phyloP scores from a whole-genome alignment of 2,329 filamentous ascomycete species.

The Ascochyta clinopodiicola region DNA sequence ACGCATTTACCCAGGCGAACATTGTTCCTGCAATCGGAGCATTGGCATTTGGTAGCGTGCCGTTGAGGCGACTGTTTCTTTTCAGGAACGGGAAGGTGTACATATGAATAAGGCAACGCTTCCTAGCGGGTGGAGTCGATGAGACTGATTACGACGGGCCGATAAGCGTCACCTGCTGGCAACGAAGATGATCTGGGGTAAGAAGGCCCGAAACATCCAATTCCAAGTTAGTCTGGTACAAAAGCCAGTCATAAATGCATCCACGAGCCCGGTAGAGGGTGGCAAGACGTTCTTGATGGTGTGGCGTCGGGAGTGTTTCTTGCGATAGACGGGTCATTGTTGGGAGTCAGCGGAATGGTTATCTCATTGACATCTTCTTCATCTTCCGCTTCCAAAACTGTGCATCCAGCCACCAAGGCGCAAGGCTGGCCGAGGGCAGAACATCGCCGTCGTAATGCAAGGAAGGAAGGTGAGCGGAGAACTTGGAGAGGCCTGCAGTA shows the following conservation, averaged over 20 bases:
- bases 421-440: no score
- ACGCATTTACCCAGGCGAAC: constrained; percentile 11
- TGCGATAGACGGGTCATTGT: no score
- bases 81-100: constrained; percentile 25
- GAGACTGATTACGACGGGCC: neutral
- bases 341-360: no score
- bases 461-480: no score
- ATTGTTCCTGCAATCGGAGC: constrained; percentile 37
- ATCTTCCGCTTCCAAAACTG: no score
- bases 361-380: no score
- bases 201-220: constrained; percentile 9
- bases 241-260: neutral
- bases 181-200: constrained; percentile 6
- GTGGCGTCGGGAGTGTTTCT: neutral
- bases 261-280: constrained; percentile 3
- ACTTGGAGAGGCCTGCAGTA: no score
- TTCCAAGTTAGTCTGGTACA: neutral
- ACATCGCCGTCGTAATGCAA: no score
- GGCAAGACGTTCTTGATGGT: neutral
- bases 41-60: constrained; percentile 9
- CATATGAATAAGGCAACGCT: neutral
- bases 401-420: no score
- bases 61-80: constrained; percentile 4
- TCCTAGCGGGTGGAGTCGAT: constrained; percentile 4
- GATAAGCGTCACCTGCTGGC: neutral